These are phyloP conservation scores for Skeletonema marinoi DNA, from an alignment of 108 stramenopile genomes.

Conservation along the genomic window DNA sequence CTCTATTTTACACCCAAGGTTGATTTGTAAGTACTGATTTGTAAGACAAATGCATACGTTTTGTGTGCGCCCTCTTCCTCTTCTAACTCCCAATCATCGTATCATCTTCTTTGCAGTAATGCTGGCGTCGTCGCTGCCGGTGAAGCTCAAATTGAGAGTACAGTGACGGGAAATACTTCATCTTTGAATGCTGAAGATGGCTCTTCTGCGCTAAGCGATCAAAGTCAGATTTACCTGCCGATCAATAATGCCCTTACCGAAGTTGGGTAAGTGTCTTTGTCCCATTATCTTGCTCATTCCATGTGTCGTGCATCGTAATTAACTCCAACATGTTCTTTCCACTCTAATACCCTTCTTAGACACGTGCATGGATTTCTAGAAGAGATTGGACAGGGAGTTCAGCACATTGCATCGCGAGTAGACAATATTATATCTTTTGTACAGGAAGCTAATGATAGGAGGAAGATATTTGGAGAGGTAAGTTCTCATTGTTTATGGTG, in stretches of 20 bases:
- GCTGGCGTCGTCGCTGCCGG: slow-evolving; percentile 92
- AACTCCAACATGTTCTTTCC: slow-evolving; percentile 2
- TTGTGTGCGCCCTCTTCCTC: no score
- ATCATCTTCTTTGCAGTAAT: slow-evolving; percentile 35
- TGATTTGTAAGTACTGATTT: slow-evolving; percentile 52
- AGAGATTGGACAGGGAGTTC: slow-evolving; percentile 89
- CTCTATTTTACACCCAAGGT: slow-evolving; percentile 82
- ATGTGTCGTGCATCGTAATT: background rate
- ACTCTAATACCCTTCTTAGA: slow-evolving; percentile 8
- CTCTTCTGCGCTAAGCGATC: slow-evolving; percentile 63
- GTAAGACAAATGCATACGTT: no score
- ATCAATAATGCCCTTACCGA: slow-evolving; percentile 90
- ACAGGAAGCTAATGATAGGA: slow-evolving; percentile 73
- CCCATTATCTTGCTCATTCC: background rate
- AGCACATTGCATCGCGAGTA: slow-evolving; percentile 87
- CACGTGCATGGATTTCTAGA: slow-evolving; percentile 89
- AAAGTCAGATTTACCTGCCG: slow-evolving; percentile 88
- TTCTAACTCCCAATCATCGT: no score
- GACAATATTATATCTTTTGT: slow-evolving; percentile 80
- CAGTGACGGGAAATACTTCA: slow-evolving; percentile 82
- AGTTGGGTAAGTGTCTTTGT: slow-evolving; percentile 58
- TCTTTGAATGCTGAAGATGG: slow-evolving; percentile 44
- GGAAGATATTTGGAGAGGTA: slow-evolving; percentile 75
- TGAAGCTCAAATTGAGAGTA: slow-evolving; percentile 89
- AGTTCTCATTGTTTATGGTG: background rate